Conservation (phyloP, 2,329 filamentous ascomycete species). For the Pseudocercospora ulei region DNA sequence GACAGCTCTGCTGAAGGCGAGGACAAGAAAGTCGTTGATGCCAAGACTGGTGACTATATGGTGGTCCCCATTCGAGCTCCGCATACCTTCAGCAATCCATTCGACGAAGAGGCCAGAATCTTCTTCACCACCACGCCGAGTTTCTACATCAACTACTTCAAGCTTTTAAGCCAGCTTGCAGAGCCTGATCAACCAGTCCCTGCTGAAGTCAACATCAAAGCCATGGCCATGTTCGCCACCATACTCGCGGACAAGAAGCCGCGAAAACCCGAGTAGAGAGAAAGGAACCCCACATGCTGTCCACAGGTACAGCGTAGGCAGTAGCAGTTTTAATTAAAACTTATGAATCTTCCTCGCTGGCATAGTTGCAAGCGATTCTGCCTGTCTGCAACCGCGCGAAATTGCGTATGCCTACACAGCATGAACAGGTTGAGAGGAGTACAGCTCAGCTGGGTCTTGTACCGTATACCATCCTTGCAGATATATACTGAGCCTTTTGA, state of each 20-base stretch:
- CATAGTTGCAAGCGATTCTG: background rate
- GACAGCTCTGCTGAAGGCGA: conserved; percentile 26
- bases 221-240: conserved; percentile 46
- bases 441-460: too few species aligned
- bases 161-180: conserved; percentile 42
- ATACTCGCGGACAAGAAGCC: conserved; percentile 39
- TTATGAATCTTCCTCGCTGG: too few species aligned
- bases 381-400: too few species aligned
- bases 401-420: too few species aligned
- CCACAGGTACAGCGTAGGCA: background rate
- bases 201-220: conserved; percentile 42
- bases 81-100: conserved; percentile 50
- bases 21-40: conserved; percentile 40
- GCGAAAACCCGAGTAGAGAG: conserved; percentile 23
- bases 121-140: conserved; percentile 51
- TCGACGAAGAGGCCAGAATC: conserved; percentile 46
- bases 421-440: too few species aligned
- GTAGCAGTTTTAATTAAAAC: background rate
- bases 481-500: too few species aligned
- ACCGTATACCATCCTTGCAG: too few species aligned
- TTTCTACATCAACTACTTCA: conserved; percentile 52
- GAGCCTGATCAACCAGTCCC: conserved; percentile 41
- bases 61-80: conserved; percentile 48
- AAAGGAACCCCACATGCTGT: too few species aligned
- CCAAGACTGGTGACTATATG: conserved; percentile 46